Evolutionary conservation across 163 green algal species (phyloP), one percentile per base, ranked within the genome.

Genomic region (Scenedesmus sp.): DNA sequence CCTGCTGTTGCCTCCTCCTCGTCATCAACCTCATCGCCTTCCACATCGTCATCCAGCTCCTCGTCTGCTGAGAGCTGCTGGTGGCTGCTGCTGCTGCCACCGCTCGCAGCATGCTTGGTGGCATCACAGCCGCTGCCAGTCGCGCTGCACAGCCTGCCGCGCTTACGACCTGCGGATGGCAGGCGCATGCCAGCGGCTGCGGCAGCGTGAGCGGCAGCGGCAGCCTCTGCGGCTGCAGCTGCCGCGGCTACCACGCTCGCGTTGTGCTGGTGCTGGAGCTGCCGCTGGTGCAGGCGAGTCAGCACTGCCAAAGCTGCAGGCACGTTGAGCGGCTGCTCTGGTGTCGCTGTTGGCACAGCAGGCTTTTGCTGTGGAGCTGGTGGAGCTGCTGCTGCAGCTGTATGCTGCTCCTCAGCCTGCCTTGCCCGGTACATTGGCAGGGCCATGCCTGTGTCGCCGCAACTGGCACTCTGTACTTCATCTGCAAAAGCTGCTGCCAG

Each of bases 71-170:
- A 40, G 0, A 53, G 49, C 68, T 78, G 73, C 68, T 53, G 59
- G 44, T 89, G 85, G 26, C 85, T 42, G 59, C 85, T 89, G 85
- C 85, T 89, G 85, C 59, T 89, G 44, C 85, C 85, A 26, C 85
- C 68, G 68, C 85, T 89, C 10, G 26, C 43, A 30, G 37, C 85
- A 46, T 53, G 85, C 43, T 89, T 89, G 6, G 42, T 51, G 16
- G 84, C 59, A 35, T 68, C 85, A 20, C 26, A 44, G 51, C 9
- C 40, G 26, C 85, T 89, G 85, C 83, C 83, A 43, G 33, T 89
- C 12, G 53, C 84, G 73, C 85, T 89, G 59, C 26, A 68, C 15
- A 89, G 37, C 44, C 85, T 44, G 15, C 22, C 33, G 43, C 85
- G 85, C 85, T 89, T 89, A 44, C n/a, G 37, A 26, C 85, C 85